Percentiles rank a stretch among this genome's conserved stretches.
phyloP scores from a whole-genome alignment of 306 rosid genomes.

The Fagus crenata region DNA sequence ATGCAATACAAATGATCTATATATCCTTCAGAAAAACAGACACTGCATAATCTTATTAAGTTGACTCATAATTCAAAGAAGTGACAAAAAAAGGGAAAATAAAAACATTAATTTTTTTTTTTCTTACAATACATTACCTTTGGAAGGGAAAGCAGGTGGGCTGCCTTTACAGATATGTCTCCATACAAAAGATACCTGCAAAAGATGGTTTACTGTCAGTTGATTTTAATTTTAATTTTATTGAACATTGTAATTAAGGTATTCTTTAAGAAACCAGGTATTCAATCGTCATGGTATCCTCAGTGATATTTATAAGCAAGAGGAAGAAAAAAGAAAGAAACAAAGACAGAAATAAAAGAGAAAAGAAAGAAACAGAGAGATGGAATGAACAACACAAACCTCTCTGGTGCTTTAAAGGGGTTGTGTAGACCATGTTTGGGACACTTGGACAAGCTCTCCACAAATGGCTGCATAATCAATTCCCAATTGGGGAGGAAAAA shows the following conservation, averaged over 20 bases:
- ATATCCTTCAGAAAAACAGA: not conserved
- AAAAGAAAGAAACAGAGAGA: no score
- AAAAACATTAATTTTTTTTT: not conserved
- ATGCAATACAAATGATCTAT: no score
- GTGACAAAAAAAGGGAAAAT: not conserved
- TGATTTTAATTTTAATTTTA: not conserved
- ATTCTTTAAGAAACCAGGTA: not conserved
- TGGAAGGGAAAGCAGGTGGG: slow-evolving; percentile 80
- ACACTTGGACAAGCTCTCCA: slow-evolving; percentile 81
- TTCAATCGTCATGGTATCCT: not conserved
- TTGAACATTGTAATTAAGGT: not conserved
- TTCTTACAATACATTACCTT: slow-evolving; percentile 48
- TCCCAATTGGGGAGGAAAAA: not conserved
- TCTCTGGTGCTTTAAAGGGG: slow-evolving; percentile 94
- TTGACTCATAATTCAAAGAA: slow-evolving; percentile 1
- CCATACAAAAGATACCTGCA: slow-evolving; percentile 84
- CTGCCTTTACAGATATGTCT: slow-evolving; percentile 86
- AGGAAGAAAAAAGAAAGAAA: not conserved
- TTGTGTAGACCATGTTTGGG: slow-evolving; percentile 97
- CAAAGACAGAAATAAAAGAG: no score
- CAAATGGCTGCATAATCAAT: slow-evolving; percentile 67
- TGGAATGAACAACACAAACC: slow-evolving; percentile 45
- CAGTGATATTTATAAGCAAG: not conserved
- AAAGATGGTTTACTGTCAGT: slow-evolving; percentile 15
- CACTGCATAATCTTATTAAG: not conserved